Conservation (phyloP, 2,329 filamentous ascomycete genomes). For the Sclerotinia minor region DNA sequence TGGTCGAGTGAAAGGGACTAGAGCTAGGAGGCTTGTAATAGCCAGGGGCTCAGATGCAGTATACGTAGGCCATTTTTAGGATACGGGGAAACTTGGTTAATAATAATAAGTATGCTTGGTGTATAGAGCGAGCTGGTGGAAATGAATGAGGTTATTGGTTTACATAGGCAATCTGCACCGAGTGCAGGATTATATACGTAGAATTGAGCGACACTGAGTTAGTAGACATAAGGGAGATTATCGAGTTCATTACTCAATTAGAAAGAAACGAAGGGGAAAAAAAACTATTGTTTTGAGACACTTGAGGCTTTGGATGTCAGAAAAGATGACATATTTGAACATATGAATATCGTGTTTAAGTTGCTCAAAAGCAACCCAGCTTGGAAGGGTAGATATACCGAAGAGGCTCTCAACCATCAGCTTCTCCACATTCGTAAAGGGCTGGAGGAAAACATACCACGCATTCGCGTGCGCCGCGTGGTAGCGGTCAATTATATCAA, state of each 20-base stretch:
- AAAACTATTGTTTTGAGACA: background rate
- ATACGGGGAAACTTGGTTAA: too few species aligned
- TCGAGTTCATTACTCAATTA: background rate
- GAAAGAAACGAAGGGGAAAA: background rate
- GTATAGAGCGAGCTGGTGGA: too few species aligned
- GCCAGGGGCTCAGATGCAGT: too few species aligned
- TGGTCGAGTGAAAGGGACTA: too few species aligned
- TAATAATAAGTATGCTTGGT: too few species aligned
- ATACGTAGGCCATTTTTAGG: too few species aligned
- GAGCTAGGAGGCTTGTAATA: too few species aligned
- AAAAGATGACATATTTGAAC: slow-evolving; percentile 1
- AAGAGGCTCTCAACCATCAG: background rate
- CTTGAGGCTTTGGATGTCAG: background rate
- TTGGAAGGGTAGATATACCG: slow-evolving; percentile 2
- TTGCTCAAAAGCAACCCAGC: background rate
- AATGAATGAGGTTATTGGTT: too few species aligned
- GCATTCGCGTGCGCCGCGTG: background rate
- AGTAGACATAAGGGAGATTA: background rate
- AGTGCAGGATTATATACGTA: too few species aligned
- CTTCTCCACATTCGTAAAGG: background rate
- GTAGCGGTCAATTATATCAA: background rate
- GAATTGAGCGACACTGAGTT: too few species aligned
- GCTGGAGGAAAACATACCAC: background rate
- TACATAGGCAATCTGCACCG: too few species aligned
- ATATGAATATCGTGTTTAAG: slow-evolving; percentile 2